These are phyloP conservation scores for Chaetomium fimeti DNA, from an alignment of 495 filamentous ascomycete species.

Conservation along the genomic window DNA sequence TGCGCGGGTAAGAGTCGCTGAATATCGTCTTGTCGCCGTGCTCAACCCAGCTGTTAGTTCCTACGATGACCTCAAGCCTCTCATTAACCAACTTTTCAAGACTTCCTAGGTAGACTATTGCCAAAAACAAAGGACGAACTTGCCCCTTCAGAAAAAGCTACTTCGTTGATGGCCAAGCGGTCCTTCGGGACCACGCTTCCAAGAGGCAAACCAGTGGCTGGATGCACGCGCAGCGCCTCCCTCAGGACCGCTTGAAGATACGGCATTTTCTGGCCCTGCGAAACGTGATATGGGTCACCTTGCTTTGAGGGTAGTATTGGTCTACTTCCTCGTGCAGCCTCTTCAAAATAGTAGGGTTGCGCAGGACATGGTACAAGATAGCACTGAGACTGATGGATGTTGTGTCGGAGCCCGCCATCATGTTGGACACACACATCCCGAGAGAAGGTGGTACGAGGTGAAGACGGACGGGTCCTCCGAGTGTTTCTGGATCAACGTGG, in stretches of 20 bases:
- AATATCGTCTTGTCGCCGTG: conserved; percentile 51
- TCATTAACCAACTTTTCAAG: not conserved
- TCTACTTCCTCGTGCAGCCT: conserved; percentile 49
- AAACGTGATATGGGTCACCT: conserved; percentile 1
- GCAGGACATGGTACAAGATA: conserved; percentile 50
- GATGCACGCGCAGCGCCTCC: conserved; percentile 61
- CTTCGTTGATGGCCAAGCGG: conserved; percentile 54
- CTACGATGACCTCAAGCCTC: conserved; percentile 38
- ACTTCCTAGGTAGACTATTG: not conserved
- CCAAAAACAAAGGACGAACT: not conserved
- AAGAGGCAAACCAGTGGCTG: conserved; percentile 52
- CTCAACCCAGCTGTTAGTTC: conserved; percentile 54
- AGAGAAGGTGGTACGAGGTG: not conserved
- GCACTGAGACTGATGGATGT: conserved; percentile 52
- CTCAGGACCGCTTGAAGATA: conserved; percentile 67
- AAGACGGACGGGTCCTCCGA: not conserved
- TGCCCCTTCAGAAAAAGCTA: conserved; percentile 4
- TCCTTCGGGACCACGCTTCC: conserved; percentile 56
- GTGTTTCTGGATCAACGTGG: not conserved
- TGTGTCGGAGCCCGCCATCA: conserved; percentile 57
- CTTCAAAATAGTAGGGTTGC: conserved; percentile 39
- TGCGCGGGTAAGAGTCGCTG: too few species aligned
- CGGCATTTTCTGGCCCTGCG: conserved; percentile 35
- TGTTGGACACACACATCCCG: conserved; percentile 41
- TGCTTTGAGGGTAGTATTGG: not conserved